phyloP scores from a whole-genome alignment of 2,329 filamentous ascomycete species.

The Alternaria novae-zelandiae region DNA sequence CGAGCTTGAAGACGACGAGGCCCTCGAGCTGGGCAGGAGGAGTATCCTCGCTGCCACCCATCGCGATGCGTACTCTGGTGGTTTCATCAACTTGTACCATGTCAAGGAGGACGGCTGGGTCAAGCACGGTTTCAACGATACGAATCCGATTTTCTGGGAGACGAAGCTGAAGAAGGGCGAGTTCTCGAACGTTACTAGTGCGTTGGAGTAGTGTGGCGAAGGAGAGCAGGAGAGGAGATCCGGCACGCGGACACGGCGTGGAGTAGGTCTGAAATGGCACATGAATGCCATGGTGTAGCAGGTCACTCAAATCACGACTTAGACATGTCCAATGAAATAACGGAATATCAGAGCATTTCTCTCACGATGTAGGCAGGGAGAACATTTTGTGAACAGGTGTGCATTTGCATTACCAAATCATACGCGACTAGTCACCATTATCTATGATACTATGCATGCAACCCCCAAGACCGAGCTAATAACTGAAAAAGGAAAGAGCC shows the following conservation, averaged over 20 bases:
- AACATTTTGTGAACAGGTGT: too few relatives aligned
- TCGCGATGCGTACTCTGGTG: conserved; percentile 97
- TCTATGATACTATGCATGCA: neutral
- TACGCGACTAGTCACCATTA: neutral
- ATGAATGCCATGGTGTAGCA: too few relatives aligned
- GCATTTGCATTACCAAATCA: neutral
- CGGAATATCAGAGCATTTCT: neutral
- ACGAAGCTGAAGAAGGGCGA: conserved; percentile 98
- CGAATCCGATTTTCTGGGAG: conserved; percentile 99
- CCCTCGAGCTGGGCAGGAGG: conserved; percentile 85
- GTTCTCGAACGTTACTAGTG: conserved; percentile 91
- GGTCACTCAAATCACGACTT: conserved; percentile 7
- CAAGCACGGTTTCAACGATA: conserved; percentile 97
- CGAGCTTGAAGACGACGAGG: conserved; percentile 84
- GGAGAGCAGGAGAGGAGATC: too few relatives aligned
- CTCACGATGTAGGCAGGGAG: too few relatives aligned
- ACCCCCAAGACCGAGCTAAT: neutral
- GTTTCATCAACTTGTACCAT: conserved; percentile 98
- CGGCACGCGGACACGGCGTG: too few relatives aligned
- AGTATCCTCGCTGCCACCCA: conserved; percentile 97
- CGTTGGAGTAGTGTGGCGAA: conserved; percentile 65
- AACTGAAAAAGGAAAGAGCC: neutral
- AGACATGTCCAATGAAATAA: conserved; percentile 17
- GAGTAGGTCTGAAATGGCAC: too few relatives aligned
- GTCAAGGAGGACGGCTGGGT: conserved; percentile 99